Percentiles rank a stretch among this genome's conserved stretches.
Evolutionary conservation across 108 stramenopile species (phyloP).

Genomic region (Ochromonas danica): DNA sequence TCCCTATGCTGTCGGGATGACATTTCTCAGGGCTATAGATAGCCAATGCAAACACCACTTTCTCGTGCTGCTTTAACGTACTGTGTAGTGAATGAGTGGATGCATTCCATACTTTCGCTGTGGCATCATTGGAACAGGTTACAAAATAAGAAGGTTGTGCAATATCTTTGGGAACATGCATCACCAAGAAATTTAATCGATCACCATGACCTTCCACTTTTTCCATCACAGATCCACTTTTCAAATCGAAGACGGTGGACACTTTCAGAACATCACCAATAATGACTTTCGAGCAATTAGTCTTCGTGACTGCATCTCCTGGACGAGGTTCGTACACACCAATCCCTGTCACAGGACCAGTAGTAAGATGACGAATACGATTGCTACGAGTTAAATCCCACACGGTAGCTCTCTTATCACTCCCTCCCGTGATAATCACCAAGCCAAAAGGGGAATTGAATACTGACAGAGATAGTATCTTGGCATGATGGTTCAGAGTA

Average conservation of each 20-base stretch:
- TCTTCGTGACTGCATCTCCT: no score
- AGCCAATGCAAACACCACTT: not conserved
- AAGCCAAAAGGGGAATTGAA: not conserved
- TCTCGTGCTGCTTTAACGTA: not conserved
- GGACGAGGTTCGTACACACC: not conserved
- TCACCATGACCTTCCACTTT: not conserved
- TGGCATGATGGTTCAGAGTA: not conserved
- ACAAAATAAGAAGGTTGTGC: not conserved
- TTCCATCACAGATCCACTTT: not conserved
- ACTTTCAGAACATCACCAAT: no score
- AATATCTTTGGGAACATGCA: not conserved
- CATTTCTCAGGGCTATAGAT: not conserved
- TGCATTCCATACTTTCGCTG: not conserved
- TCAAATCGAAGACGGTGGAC: not conserved
- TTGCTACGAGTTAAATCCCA: not conserved
- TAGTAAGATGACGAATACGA: not conserved
- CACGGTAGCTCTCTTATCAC: not conserved
- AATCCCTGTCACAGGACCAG: not conserved
- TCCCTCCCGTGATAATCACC: not conserved
- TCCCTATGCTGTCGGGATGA: not conserved
- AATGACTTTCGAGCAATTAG: no score
- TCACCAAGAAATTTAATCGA: not conserved
- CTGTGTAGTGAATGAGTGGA: not conserved
- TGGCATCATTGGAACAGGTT: not conserved
- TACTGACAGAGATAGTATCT: not conserved